phyloP scores from a whole-genome alignment of 1,284 basidiomycete species.

The Coniophora puteana region DNA sequence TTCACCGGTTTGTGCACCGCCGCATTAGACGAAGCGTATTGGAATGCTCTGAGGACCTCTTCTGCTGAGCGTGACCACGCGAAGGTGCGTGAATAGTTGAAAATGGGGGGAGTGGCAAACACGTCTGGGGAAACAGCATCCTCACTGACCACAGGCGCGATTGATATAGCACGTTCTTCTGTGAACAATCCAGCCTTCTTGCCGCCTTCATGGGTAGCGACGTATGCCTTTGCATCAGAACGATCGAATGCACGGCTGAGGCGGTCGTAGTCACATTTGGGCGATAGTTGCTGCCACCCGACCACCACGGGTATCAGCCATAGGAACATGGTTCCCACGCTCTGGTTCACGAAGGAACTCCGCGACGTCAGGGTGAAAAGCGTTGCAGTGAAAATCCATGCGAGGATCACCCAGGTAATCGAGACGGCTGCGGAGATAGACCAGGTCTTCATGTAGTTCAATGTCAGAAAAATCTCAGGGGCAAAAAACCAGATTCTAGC shows the following conservation, averaged over 20 bases:
- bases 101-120: conserved; percentile 18
- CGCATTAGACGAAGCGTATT: conserved; percentile 12
- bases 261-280: conserved; percentile 29
- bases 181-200: conserved; percentile 1
- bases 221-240: conserved; percentile 25
- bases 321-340: conserved; percentile 30
- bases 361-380: conserved; percentile 25
- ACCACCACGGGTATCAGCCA: conserved; percentile 36
- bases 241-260: conserved; percentile 23
- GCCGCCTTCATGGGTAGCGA: conserved; percentile 15
- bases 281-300: conserved; percentile 33
- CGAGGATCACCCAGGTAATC: conserved; percentile 34
- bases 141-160: not conserved
- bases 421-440: conserved; percentile 30
- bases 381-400: conserved; percentile 34
- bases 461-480: too few species aligned
- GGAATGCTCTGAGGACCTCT: conserved; percentile 14
- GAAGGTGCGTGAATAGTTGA: conserved; percentile 22
- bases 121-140: conserved; percentile 12
- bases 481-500: too few species aligned
- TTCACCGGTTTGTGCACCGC: conserved; percentile 8
- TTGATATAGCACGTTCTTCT: conserved; percentile 3
- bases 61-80: conserved; percentile 19
- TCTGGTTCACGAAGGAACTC: conserved; percentile 24
- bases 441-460: conserved; percentile 25